Evolutionary conservation across 768 basidiomycete species (phyloP), one percentile per base, ranked within the genome.

Genomic region (Trametes cinnabarina): DNA sequence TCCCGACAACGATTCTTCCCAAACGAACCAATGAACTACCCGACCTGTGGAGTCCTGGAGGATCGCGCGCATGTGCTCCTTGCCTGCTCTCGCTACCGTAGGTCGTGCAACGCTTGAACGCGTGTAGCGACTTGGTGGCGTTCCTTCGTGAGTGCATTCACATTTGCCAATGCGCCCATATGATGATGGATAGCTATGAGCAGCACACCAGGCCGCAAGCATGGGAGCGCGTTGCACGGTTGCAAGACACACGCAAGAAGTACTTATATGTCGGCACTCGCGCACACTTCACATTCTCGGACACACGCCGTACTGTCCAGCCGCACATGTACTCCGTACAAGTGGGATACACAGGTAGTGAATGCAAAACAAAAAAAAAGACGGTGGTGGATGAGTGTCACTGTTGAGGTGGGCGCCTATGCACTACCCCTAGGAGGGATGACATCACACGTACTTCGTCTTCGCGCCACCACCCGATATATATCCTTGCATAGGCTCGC

Each of bases 231-330:
- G 30, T 11, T 32, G 30, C 11, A 32, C 6, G 30, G 11, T 32
- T 11, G 9, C n/a, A 32, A 23, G 25, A 11, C 11, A 30, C 47
- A 41, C 47, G 17, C 12, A 11, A 32, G 30, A 32, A 49, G 55
- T 39, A 46, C 55, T 47, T 55, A 55, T 44, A 55, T 55, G 54
- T 55, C 22, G 54, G 54, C 44, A 40, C 54, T 56, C 55, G 55
- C 47, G 39, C n/a, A 39, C 35, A 30, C 23, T 32, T 19, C 34
- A 8, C 9, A 34, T 5, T 5, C 26, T 12, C 25, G 39, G 6
- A 25, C n/a, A 11, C 15, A 32, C 10, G 35, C 11, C 9, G 23
- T 4, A 4, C 22, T 12, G 12, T n/a, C n/a, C 6, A 32, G 52
- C 52, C 42, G 52, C 34, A 47, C 52, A 34, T 47, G 52, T 34